These are phyloP conservation scores for Geosmithia morbida DNA, from an alignment of 2,329 filamentous ascomycete genomes.

Conservation along the genomic window DNA sequence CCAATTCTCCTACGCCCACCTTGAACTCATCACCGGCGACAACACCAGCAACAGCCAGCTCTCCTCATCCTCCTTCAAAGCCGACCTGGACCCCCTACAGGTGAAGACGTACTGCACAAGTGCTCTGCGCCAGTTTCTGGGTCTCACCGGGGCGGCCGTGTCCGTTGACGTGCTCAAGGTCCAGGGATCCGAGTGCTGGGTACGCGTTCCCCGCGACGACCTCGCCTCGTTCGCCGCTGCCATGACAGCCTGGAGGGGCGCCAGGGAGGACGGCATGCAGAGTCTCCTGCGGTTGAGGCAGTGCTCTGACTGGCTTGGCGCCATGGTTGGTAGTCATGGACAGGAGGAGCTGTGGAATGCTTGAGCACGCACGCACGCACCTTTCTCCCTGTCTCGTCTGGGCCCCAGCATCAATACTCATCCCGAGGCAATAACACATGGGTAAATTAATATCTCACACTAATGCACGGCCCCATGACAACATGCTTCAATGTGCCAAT, in stretches of 20 bases:
- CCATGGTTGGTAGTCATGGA: conserved; percentile 35
- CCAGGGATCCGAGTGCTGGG: conserved; percentile 40
- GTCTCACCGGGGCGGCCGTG: conserved; percentile 51
- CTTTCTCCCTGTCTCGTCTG: too few species aligned
- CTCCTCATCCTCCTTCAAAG: not conserved
- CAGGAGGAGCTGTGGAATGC: conserved; percentile 29
- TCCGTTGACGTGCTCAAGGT: conserved; percentile 57
- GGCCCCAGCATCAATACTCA: too few species aligned
- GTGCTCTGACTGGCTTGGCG: conserved; percentile 50
- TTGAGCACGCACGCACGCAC: conserved; percentile 9
- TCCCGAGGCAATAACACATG: too few species aligned
- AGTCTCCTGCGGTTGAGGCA: conserved; percentile 39
- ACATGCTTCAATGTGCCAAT: too few species aligned
- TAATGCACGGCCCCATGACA: too few species aligned
- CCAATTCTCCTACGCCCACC: conserved; percentile 40
- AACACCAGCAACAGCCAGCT: conserved; percentile 2
- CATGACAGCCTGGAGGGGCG: conserved; percentile 48
- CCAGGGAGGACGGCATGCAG: conserved; percentile 22
- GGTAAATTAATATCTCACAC: too few species aligned
- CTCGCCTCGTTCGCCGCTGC: conserved; percentile 46
- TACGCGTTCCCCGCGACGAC: conserved; percentile 49
- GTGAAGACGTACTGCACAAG: conserved; percentile 46
- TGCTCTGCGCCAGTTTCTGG: conserved; percentile 55
- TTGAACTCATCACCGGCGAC: conserved; percentile 27
- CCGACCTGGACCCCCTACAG: conserved; percentile 43